A percentile compares a stretch with the other conserved stretches of the same genome.
These are phyloP conservation scores for Lanmaoa rubissima DNA, from an alignment of 768 basidiomycete genomes.

Conservation along the genomic window DNA sequence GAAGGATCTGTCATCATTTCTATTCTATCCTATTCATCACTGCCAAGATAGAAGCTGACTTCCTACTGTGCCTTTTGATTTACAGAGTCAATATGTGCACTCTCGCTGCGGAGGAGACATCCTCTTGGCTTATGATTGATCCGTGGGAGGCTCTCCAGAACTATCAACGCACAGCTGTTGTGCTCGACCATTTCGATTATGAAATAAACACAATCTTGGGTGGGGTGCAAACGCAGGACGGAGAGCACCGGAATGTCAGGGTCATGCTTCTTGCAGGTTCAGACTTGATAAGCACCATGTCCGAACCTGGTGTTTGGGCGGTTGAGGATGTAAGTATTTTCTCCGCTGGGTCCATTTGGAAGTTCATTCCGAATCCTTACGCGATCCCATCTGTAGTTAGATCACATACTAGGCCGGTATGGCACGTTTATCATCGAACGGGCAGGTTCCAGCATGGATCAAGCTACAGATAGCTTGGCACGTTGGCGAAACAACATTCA, in stretches of 20 bases:
- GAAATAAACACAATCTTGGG: constrained; percentile 87
- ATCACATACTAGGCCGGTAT: constrained; percentile 93
- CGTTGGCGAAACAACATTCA: constrained; percentile 83
- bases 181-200: constrained; percentile 95
- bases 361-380: constrained; percentile 14
- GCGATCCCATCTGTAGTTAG: constrained; percentile 55
- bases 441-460: constrained; percentile 88
- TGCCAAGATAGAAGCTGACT: constrained; percentile 21
- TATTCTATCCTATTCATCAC: not conserved
- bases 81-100: constrained; percentile 83
- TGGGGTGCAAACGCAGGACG: constrained; percentile 71
- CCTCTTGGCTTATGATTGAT: constrained; percentile 95
- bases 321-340: constrained; percentile 77
- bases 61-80: constrained; percentile 17
- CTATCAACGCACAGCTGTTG: constrained; percentile 95
- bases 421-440: constrained; percentile 95
- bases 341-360: not conserved
- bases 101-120: constrained; percentile 86
- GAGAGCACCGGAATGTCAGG: constrained; percentile 71
- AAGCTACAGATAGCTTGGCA: constrained; percentile 71
- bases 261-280: constrained; percentile 97
- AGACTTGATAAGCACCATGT: constrained; percentile 96
- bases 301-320: constrained; percentile 97
- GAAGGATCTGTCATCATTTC: constrained; percentile 8
- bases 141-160: constrained; percentile 95